phyloP scores from a whole-genome alignment of 768 basidiomycete genomes.

The Mycena capillaripes region DNA sequence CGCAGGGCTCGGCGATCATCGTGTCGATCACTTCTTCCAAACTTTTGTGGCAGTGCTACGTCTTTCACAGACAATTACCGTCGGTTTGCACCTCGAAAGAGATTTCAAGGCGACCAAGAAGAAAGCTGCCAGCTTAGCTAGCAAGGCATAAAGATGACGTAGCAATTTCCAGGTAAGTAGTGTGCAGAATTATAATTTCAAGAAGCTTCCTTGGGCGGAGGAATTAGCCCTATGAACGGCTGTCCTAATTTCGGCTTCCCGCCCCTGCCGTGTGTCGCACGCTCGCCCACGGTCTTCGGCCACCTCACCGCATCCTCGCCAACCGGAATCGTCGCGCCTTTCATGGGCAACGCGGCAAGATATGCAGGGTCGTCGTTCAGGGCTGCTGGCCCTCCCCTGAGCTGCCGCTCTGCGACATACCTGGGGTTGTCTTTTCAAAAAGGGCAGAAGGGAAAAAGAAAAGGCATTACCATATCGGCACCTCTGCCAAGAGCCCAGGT shows the following conservation, averaged over 20 bases:
- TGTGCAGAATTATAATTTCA: too few species aligned
- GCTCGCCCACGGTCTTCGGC: conserved; percentile 27
- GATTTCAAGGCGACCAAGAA: too few species aligned
- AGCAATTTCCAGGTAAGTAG: too few species aligned
- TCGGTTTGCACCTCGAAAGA: too few species aligned
- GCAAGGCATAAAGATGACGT: too few species aligned
- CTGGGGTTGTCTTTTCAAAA: too few species aligned
- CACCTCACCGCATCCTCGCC: conserved; percentile 22
- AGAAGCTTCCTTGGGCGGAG: conserved; percentile 4
- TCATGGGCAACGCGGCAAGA: conserved; percentile 28
- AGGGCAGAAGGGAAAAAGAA: too few species aligned
- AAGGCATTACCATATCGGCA: conserved; percentile 37
- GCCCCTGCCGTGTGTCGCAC: conserved; percentile 18
- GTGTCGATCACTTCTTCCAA: too few species aligned
- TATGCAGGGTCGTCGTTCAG: conserved; percentile 31
- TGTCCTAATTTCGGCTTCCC: conserved; percentile 34
- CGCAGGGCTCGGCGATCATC: too few species aligned
- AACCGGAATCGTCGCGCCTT: conserved; percentile 28
- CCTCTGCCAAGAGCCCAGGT: conserved; percentile 33
- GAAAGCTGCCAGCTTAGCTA: too few species aligned
- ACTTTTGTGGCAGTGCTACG: too few species aligned
- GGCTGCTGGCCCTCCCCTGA: conserved; percentile 8
- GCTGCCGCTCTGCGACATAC: conserved; percentile 27
- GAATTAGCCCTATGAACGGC: conserved; percentile 25
- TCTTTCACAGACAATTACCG: too few species aligned